Percentiles rank a stretch among this genome's conserved stretches.
Conservation (phyloP, 1,284 basidiomycete genomes). For the Cryptococcus depauperatus region DNA sequence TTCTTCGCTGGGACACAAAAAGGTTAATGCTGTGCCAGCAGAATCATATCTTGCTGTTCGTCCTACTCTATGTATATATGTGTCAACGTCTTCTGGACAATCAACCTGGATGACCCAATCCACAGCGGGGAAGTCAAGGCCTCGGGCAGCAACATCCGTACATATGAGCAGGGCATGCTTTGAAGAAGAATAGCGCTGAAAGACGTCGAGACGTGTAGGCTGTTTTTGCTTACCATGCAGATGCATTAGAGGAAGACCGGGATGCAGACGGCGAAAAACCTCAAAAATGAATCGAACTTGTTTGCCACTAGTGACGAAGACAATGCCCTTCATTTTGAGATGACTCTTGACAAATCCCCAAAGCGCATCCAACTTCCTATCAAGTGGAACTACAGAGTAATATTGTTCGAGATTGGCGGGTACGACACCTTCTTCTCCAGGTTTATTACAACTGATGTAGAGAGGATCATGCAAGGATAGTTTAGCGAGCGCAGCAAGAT, state of each 20-base stretch:
- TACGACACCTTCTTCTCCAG: slow-evolving; percentile 50
- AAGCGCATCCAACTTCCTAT: slow-evolving; percentile 82
- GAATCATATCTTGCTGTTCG: slow-evolving; percentile 90
- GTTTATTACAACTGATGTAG: slow-evolving; percentile 58
- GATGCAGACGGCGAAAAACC: slow-evolving; percentile 89
- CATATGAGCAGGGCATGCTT: slow-evolving; percentile 79
- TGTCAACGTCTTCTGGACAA: slow-evolving; percentile 95
- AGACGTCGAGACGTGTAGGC: slow-evolving; percentile 71
- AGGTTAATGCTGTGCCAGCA: slow-evolving; percentile 75
- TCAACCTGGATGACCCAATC: slow-evolving; percentile 99
- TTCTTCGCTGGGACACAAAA: slow-evolving; percentile 85
- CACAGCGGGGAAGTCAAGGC: slow-evolving; percentile 91
- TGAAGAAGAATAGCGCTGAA: slow-evolving; percentile 68
- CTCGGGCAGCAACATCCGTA: slow-evolving; percentile 96
- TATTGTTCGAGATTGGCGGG: slow-evolving; percentile 77
- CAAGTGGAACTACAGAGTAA: slow-evolving; percentile 75
- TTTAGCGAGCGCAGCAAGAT: slow-evolving; percentile 79
- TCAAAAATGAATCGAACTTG: slow-evolving; percentile 90
- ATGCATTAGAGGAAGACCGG: slow-evolving; percentile 81
- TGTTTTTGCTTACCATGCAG: slow-evolving; percentile 98
- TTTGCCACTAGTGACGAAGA: slow-evolving; percentile 92
- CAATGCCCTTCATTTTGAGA: slow-evolving; percentile 81
- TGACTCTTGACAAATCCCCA: slow-evolving; percentile 96
- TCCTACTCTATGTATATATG: slow-evolving; percentile 95
- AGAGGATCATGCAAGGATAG: slow-evolving; percentile 80